Evolutionary conservation across 257 asterid genomes (phyloP).

Genomic region (Solanum lycopersicoides): DNA sequence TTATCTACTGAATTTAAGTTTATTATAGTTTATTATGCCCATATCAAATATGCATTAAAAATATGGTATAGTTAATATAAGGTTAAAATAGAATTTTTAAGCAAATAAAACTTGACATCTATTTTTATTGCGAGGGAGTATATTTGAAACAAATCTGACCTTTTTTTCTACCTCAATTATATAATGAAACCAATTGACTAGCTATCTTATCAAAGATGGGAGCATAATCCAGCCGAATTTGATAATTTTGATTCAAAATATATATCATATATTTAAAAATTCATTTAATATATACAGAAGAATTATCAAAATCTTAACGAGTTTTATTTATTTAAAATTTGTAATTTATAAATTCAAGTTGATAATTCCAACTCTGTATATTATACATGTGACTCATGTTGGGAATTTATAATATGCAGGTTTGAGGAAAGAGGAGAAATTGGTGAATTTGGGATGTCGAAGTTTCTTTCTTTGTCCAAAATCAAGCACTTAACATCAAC

Average conservation of each 20-base stretch:
- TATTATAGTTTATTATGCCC: too few relatives aligned
- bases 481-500: neutral
- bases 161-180: too few relatives aligned
- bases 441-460: constrained; percentile 37
- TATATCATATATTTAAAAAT: too few relatives aligned
- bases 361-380: accelerated
- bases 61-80: neutral
- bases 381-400: neutral
- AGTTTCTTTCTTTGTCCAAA: constrained; percentile 48
- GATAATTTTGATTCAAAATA: too few relatives aligned
- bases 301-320: neutral
- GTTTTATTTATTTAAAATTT: too few relatives aligned
- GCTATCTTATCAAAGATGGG: too few relatives aligned
- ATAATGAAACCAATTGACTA: too few relatives aligned
- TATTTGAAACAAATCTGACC: neutral
- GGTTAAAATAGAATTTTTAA: too few relatives aligned
- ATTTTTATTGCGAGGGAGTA: neutral
- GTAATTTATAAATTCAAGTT: neutral
- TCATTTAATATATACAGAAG: neutral
- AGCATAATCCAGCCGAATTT: too few relatives aligned
- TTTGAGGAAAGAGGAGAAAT: constrained; percentile 31
- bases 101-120: neutral
- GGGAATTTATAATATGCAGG: constrained; percentile 13
- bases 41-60: too few relatives aligned
- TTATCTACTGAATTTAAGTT: too few relatives aligned